A percentile compares a stretch with the other conserved stretches of the same genome.
Evolutionary conservation across 768 basidiomycete species (phyloP).

Genomic region (Auricularia sp.): DNA sequence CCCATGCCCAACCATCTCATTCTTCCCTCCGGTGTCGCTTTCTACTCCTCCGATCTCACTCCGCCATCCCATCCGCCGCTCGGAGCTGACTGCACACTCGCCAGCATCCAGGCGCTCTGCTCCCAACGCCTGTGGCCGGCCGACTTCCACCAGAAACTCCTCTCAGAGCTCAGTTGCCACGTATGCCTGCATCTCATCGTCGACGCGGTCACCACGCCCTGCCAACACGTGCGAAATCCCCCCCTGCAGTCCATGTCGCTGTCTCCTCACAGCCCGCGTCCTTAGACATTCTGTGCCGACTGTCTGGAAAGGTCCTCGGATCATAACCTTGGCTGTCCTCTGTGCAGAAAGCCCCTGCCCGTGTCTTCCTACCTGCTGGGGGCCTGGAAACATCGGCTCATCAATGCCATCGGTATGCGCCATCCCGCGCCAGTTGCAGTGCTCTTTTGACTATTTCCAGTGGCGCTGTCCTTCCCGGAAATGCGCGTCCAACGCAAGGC

Average conservation of each 20-base stretch:
- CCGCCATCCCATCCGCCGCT: neutral
- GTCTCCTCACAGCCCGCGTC: neutral
- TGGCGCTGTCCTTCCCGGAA: constrained; percentile 60
- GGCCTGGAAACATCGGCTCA: constrained; percentile 60
- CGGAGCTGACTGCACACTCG: neutral
- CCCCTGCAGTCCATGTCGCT: constrained; percentile 7
- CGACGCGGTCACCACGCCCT: constrained; percentile 86
- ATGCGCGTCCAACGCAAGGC: constrained; percentile 54
- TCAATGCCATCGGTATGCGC: constrained; percentile 54
- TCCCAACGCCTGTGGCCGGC: neutral
- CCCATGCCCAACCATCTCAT: constrained; percentile 10
- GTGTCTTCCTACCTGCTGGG: constrained; percentile 71
- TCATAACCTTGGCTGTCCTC: constrained; percentile 70
- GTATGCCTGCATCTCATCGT: constrained; percentile 81
- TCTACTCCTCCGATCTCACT: neutral
- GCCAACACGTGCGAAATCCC: constrained; percentile 70
- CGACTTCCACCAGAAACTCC: constrained; percentile 28
- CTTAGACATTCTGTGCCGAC: constrained; percentile 78
- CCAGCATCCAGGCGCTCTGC: neutral
- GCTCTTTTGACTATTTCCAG: constrained; percentile 22
- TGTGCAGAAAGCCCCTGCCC: constrained; percentile 76
- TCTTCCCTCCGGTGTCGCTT: constrained; percentile 3
- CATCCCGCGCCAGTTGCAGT: constrained; percentile 7
- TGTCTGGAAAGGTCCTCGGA: constrained; percentile 89
- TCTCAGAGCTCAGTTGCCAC: constrained; percentile 73